Conservation (phyloP, 1,284 basidiomycete species). For the Puccinia hordei region DNA sequence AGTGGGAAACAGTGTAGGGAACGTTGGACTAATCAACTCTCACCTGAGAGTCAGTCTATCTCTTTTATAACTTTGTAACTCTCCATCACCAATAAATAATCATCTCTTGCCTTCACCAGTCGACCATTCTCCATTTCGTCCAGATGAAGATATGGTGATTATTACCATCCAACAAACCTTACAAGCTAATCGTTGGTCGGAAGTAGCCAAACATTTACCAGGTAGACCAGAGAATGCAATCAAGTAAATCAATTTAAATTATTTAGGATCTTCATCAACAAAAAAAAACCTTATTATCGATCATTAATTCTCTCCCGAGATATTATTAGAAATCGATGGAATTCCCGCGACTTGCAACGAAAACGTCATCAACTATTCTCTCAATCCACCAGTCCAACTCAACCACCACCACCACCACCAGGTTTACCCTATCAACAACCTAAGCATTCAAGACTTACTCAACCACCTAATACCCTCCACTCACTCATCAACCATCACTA, state of each 20-base stretch:
- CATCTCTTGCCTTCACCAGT: too few relatives aligned
- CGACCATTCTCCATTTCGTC: slow-evolving; percentile 46
- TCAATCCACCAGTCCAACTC: neutral
- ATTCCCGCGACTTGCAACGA: slow-evolving; percentile 43
- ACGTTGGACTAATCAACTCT: slow-evolving; percentile 51
- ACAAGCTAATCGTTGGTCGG: slow-evolving; percentile 49
- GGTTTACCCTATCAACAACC: too few relatives aligned
- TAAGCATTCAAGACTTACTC: too few relatives aligned
- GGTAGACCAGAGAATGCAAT: slow-evolving; percentile 50
- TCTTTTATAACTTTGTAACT: too few relatives aligned
- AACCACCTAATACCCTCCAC: too few relatives aligned
- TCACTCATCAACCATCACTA: too few relatives aligned
- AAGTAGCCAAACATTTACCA: slow-evolving; percentile 47
- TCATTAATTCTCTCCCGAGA: neutral
- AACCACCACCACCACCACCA: too few relatives aligned
- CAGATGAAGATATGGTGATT: slow-evolving; percentile 49
- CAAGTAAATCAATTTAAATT: too few relatives aligned
- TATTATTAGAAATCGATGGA: slow-evolving; percentile 40
- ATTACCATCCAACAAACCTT: slow-evolving; percentile 45
- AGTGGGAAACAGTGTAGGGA: slow-evolving; percentile 50
- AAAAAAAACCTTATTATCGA: neutral
- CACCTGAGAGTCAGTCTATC: slow-evolving; percentile 38
- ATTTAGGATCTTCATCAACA: too few relatives aligned
- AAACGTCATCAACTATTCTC: slow-evolving; percentile 35
- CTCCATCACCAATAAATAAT: too few relatives aligned